phyloP scores from a whole-genome alignment of 352 stramenopile species.

The Peronospora farinosa region DNA sequence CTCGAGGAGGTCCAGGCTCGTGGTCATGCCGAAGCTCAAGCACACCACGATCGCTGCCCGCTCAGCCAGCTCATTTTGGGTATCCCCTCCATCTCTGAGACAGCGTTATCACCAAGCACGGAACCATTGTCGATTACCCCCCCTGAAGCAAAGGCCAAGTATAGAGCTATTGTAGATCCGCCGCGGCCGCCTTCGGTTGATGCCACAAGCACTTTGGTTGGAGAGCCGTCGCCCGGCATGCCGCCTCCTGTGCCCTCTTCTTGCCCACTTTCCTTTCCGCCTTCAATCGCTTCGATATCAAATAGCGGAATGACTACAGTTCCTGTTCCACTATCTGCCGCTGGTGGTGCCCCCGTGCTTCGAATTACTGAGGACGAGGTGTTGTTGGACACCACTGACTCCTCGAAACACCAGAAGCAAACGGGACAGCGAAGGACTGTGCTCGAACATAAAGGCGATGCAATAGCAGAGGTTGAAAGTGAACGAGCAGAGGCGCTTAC shows the following conservation, averaged over 20 bases:
- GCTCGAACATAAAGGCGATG: constrained; percentile 11
- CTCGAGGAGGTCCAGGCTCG: constrained; percentile 31
- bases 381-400: constrained; percentile 34
- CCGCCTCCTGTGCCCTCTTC: constrained; percentile 30
- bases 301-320: constrained; percentile 5
- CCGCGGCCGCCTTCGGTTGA: constrained; percentile 25
- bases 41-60: constrained; percentile 40
- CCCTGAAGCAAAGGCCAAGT: constrained; percentile 11
- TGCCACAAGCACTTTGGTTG: constrained; percentile 33
- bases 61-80: constrained; percentile 66
- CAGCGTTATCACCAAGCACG: constrained; percentile 17
- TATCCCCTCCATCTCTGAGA: constrained; percentile 46
- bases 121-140: constrained; percentile 19
- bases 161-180: constrained; percentile 12
- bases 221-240: constrained; percentile 38
- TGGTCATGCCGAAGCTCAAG: constrained; percentile 32
- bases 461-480: constrained; percentile 9
- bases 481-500: constrained; percentile 49
- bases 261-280: constrained; percentile 17
- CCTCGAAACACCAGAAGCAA: constrained; percentile 25
- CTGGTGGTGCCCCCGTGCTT: constrained; percentile 15
- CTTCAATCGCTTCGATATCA: constrained; percentile 8
- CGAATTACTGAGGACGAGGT: constrained; percentile 31
- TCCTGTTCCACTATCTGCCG: constrained; percentile 3
- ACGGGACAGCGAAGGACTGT: constrained; percentile 22